Base-by-base conservation (phyloP, 2,329 filamentous ascomycete genomes). In the Ophiognomonia clavigignenti-juglandacearum region DNA sequence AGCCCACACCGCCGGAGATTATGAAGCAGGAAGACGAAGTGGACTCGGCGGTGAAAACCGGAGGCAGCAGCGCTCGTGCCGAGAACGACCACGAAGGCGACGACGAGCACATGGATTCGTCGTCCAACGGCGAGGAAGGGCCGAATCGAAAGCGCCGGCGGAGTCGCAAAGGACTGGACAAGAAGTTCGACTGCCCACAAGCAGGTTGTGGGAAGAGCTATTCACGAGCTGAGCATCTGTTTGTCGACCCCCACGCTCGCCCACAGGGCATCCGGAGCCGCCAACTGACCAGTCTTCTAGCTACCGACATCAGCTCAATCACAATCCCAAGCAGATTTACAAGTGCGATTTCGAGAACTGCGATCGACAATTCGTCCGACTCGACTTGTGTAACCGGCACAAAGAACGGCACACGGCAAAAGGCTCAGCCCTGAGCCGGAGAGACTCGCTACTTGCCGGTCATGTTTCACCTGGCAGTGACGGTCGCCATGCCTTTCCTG, bases 201-300 rank as follows among this genome's bases (percentile, higher is more conserved):
- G 83, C 88, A 54, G 88, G 86, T 32, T 98, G 93, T 60, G 91
- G 89, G 34, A 98, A 96, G 74, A 95, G 86, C 63, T 98, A 98
- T 65, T 96, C 92, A 22, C 81, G 93, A 62, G 92, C 93, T 8
- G 93, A 97, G 68, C 93, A 98, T 72, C 73, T 98, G 71, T 96
- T 80, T 75, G 76, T 72, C 67, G 20, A 19, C 40, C 26, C 24
- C 20, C 29, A 26, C 18, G 18, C 38, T 13, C 14, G 26, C n/a
- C 4, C 13, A 14, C 31, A 29, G n/a, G n/a, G n/a, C n/a, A n/a
- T n/a, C 16, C 32, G 24, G 31, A 31, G 14, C 2, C 35, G 13
- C 35, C 40, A n/a, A 46, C 60, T 65, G 50, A 69, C 48, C 51
- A 29, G 45, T 18, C 24, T 8, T 34, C 18, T 51, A 84, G 80